Conservation (phyloP, 108 stramenopile genomes). For the Nitzschia sp. region DNA sequence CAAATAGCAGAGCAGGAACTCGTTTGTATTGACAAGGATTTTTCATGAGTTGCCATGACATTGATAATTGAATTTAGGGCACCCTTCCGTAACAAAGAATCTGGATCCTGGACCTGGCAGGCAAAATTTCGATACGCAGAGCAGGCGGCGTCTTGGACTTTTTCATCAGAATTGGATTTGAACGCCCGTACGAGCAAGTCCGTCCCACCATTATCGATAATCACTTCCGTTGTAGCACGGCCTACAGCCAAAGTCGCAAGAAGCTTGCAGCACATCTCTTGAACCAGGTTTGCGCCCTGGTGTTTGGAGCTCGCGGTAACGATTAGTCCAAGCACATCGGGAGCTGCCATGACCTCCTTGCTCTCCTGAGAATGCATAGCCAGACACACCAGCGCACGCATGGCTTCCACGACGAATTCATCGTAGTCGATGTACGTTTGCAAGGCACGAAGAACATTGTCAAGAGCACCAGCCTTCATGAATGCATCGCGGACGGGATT, state of each 20-base stretch:
- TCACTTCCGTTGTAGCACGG: not conserved
- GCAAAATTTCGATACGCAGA: slow-evolving; percentile 37
- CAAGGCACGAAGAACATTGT: slow-evolving; percentile 10
- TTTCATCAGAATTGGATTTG: slow-evolving; percentile 12
- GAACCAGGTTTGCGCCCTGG: not conserved
- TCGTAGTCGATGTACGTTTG: slow-evolving; percentile 2
- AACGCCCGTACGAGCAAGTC: slow-evolving; percentile 17
- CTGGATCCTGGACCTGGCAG: slow-evolving; percentile 12
- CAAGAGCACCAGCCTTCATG: slow-evolving; percentile 15
- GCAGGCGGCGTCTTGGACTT: slow-evolving; percentile 32
- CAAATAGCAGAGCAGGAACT: slow-evolving; percentile 36
- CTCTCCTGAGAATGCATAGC: slow-evolving; percentile 9
- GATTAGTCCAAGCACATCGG: slow-evolving; percentile 7
- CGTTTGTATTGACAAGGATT: slow-evolving; percentile 22
- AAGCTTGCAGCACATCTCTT: slow-evolving; percentile 18
- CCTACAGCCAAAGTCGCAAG: slow-evolving; percentile 17
- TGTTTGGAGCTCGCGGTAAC: slow-evolving; percentile 9
- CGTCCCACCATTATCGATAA: slow-evolving; percentile 21
- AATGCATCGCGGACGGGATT: slow-evolving; percentile 5
- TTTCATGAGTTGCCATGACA: slow-evolving; percentile 24
- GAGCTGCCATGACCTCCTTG: slow-evolving; percentile 8
- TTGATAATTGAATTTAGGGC: slow-evolving; percentile 10
- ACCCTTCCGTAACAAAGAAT: slow-evolving; percentile 14
- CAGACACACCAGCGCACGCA: slow-evolving; percentile 29
- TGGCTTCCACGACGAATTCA: slow-evolving; percentile 19